These are phyloP conservation scores for Cucurbita argyrosperma DNA, from an alignment of 306 rosid genomes.

Conservation along the genomic window DNA sequence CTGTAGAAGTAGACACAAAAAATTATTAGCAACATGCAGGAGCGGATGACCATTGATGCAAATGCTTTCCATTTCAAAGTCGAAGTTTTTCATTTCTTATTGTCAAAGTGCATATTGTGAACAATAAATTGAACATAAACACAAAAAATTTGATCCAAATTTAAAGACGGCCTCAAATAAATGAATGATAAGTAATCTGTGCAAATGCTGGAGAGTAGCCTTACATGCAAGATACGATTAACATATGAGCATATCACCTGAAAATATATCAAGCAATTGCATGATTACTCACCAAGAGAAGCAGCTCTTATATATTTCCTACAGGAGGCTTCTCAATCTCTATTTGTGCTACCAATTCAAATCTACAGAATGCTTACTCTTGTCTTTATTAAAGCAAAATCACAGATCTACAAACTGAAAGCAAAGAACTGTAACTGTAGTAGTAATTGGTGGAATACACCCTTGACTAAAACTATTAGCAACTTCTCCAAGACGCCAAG, in stretches of 20 bases:
- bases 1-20: not conserved
- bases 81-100: not conserved
- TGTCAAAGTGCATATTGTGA: not conserved
- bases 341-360: slow-evolving; percentile 33
- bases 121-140: not conserved
- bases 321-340: slow-evolving; percentile 52
- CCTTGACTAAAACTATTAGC: slow-evolving; percentile 7
- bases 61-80: not conserved
- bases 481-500: slow-evolving; percentile 8
- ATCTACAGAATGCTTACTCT: slow-evolving; percentile 37
- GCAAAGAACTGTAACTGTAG: slow-evolving; percentile 12
- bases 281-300: slow-evolving; percentile 58
- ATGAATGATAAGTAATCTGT: not conserved
- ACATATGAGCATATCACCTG: slow-evolving; percentile 2
- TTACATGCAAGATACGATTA: not conserved
- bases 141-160: not conserved
- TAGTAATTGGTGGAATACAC: slow-evolving; percentile 7
- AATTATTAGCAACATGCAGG: not conserved
- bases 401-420: slow-evolving; percentile 23
- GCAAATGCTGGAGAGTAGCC: not conserved
- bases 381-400: slow-evolving; percentile 42
- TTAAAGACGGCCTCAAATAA: not conserved
- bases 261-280: slow-evolving; percentile 7
- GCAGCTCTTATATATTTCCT: slow-evolving; percentile 48
- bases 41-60: not conserved